Evolutionary conservation across 805 yeast genomes (phyloP).

Genomic region (Barnettozyma californica): DNA sequence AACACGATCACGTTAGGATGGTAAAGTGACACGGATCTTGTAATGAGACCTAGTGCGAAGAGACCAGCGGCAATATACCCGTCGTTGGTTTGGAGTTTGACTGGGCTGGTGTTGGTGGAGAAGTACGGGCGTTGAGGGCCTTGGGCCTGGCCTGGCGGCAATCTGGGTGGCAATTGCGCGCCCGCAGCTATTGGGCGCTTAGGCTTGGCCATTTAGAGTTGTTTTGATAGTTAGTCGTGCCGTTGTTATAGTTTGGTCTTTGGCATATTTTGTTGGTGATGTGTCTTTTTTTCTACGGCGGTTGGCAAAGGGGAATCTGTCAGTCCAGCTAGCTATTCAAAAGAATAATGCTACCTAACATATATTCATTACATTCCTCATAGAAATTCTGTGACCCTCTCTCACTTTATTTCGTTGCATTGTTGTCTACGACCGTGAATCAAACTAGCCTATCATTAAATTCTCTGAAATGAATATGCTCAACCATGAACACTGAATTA

Average conservation of each 20-base stretch:
- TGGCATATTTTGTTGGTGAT: neutral
- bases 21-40: constrained; percentile 31
- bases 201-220: constrained; percentile 11
- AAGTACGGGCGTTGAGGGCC: constrained; percentile 30
- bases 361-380: no score
- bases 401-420: no score
- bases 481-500: no score
- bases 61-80: constrained; percentile 20
- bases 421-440: no score
- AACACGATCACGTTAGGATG: constrained; percentile 39
- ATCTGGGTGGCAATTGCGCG: neutral
- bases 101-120: constrained; percentile 24
- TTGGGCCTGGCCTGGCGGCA: constrained; percentile 27
- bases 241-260: neutral
- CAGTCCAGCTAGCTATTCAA: no score
- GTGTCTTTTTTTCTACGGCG: neutral
- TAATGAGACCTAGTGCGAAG: constrained; percentile 19
- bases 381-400: no score
- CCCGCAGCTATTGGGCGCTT: constrained; percentile 1
- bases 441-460: no score
- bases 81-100: constrained; percentile 9
- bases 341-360: no score
- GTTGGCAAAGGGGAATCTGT: neutral
- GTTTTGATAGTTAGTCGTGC: neutral
- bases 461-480: no score